Percentiles rank a stretch among this genome's conserved stretches.
These are phyloP conservation scores for Helicocarpus griseus DNA, from an alignment of 2,329 filamentous ascomycete genomes.

Conservation along the genomic window DNA sequence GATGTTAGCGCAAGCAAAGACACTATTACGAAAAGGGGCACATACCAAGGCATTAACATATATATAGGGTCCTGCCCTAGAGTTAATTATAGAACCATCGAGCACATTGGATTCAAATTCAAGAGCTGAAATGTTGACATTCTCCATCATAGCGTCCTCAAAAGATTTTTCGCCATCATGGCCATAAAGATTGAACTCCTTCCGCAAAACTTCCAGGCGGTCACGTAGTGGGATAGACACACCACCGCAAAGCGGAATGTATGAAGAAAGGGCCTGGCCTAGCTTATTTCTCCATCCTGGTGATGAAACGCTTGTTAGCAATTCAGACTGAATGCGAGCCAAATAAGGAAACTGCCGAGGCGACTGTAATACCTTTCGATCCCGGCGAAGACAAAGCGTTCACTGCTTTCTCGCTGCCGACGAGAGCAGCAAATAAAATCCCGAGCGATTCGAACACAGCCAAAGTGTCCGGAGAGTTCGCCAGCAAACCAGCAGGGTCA, in stretches of 20 bases:
- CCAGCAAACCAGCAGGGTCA: slow-evolving; percentile 19
- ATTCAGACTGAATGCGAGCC: neutral
- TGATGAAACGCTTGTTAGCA: neutral
- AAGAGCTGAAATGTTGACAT: slow-evolving; percentile 37
- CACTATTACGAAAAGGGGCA: slow-evolving; percentile 5
- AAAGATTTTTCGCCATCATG: slow-evolving; percentile 33
- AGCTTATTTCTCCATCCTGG: slow-evolving; percentile 27
- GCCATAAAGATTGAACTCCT: slow-evolving; percentile 32
- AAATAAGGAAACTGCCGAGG: neutral
- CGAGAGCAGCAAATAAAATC: slow-evolving; percentile 30
- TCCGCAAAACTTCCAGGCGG: slow-evolving; percentile 31
- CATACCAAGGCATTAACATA: slow-evolving; percentile 73
- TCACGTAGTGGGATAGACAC: slow-evolving; percentile 30
- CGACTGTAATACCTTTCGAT: slow-evolving; percentile 23
- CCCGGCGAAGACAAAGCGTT: slow-evolving; percentile 26
- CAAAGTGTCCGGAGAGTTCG: slow-evolving; percentile 28
- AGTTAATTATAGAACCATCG: slow-evolving; percentile 63
- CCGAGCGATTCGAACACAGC: slow-evolving; percentile 34
- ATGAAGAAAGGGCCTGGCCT: slow-evolving; percentile 29
- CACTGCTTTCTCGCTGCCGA: slow-evolving; percentile 26
- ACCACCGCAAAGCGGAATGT: slow-evolving; percentile 31
- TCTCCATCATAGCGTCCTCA: slow-evolving; percentile 33
- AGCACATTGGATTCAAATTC: slow-evolving; percentile 46
- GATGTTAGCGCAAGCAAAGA: neutral
- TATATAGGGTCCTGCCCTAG: slow-evolving; percentile 72